A percentile compares a stretch with the other conserved stretches of the same genome.
Conservation (phyloP, 257 asterid species). For the Gentiana macrophylla region DNA sequence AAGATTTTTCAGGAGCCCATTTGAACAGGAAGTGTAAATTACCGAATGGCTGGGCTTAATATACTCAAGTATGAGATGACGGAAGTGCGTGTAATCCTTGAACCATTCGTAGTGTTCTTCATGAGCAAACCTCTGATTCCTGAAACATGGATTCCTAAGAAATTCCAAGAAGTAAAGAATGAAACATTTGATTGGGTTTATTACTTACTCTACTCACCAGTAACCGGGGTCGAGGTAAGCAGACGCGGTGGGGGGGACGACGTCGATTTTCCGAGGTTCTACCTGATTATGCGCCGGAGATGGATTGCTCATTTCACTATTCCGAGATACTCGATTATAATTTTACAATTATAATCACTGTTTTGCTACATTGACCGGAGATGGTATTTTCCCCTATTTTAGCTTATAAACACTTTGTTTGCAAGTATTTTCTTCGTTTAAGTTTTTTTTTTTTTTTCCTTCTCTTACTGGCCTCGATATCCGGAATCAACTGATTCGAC, state of each 20-base stretch:
- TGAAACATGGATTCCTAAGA: slow-evolving; percentile 13
- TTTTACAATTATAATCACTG: no score
- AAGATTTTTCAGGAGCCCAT: not conserved
- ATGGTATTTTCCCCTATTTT: no score
- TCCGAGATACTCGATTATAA: not conserved
- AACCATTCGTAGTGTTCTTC: slow-evolving; percentile 99
- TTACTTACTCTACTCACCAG: slow-evolving; percentile 32
- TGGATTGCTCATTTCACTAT: slow-evolving; percentile 18
- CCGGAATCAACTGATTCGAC: no score
- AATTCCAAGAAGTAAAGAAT: not conserved
- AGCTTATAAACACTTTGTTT: no score
- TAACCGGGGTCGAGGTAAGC: slow-evolving; percentile 66
- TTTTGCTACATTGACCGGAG: no score
- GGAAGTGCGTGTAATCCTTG: slow-evolving; percentile 76
- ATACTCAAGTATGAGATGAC: slow-evolving; percentile 59
- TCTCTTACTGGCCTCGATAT: no score
- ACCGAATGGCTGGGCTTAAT: slow-evolving; percentile 56
- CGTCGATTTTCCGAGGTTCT: slow-evolving; percentile 33
- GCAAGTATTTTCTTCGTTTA: no score
- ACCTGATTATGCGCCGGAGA: slow-evolving; percentile 2
- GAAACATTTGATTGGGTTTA: not conserved
- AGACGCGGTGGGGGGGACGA: slow-evolving; percentile 54
- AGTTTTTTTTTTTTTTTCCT: no score
- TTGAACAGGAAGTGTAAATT: slow-evolving; percentile 9
- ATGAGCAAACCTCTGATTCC: slow-evolving; percentile 76